These are phyloP conservation scores for Aplosporella prunicola DNA, from an alignment of 2,329 filamentous ascomycete genomes.

Conservation along the genomic window DNA sequence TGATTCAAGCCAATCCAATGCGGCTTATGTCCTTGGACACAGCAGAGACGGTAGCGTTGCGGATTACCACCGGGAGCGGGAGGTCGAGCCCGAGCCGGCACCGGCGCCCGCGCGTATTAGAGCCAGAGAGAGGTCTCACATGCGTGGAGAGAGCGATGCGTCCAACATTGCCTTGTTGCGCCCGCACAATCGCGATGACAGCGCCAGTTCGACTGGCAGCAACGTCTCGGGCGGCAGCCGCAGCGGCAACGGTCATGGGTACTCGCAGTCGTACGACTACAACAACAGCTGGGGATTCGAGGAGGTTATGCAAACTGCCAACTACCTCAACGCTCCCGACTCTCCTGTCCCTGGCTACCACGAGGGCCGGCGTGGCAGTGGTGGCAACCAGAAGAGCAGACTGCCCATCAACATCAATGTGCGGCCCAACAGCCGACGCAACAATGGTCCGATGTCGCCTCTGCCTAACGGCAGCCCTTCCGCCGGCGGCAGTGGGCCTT, in stretches of 20 bases:
- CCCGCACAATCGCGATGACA: slow-evolving; percentile 7
- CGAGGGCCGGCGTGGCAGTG: slow-evolving; percentile 4
- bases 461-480: slow-evolving; percentile 1
- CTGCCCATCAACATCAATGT: slow-evolving; percentile 9
- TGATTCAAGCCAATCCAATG: no score
- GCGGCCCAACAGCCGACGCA: slow-evolving; percentile 4
- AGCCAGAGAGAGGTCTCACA: slow-evolving; percentile 1
- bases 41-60: no score
- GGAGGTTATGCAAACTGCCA: slow-evolving; percentile 1
- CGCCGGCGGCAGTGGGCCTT: neutral
- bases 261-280: no score
- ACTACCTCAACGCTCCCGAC: slow-evolving; percentile 1
- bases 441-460: slow-evolving; percentile 1
- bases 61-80: slow-evolving; percentile 4
- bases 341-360: slow-evolving; percentile 1
- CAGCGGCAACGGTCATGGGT: no score
- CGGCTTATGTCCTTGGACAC: no score
- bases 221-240: slow-evolving; percentile 5
- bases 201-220: slow-evolving; percentile 3
- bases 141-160: slow-evolving; percentile 1
- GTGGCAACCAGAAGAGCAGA: slow-evolving; percentile 1
- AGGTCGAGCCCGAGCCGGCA: no score
- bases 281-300: no score
- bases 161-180: no score
- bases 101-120: no score